These are phyloP conservation scores for Selenicereus undatus DNA, from an alignment of 148 eudicot genomes.

Conservation along the genomic window DNA sequence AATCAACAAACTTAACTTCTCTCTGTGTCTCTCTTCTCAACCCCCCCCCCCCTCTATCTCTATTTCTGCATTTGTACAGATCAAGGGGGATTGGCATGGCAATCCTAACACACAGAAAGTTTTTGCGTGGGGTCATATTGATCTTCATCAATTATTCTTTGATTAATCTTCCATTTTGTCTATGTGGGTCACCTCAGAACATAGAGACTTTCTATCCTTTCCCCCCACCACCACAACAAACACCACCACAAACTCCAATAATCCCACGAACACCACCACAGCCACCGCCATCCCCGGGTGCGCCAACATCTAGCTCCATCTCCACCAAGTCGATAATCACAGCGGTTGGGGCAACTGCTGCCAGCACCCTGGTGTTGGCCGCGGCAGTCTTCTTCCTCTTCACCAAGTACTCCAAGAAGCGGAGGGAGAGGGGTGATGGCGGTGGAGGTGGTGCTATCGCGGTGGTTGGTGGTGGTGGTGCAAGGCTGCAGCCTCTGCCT, in stretches of 20 bases:
- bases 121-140: constrained; percentile 8
- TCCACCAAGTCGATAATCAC: constrained; percentile 44
- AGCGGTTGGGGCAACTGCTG: constrained; percentile 72
- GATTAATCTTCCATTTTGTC: constrained; percentile 31
- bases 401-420: constrained; percentile 18
- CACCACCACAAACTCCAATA: constrained; percentile 10
- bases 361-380: constrained; percentile 48
- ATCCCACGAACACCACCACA: constrained; percentile 6
- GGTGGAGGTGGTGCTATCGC: neutral
- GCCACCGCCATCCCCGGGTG: constrained; percentile 24
- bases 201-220: constrained; percentile 52
- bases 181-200: constrained; percentile 47
- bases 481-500: constrained; percentile 16
- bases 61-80: constrained; percentile 19
- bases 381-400: constrained; percentile 46
- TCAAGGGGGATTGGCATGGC: constrained; percentile 4
- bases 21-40: neutral
- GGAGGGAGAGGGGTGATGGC: constrained; percentile 16
- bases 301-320: constrained; percentile 23
- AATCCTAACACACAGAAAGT: neutral
- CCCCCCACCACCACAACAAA: neutral
- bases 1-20: constrained; percentile 21
- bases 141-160: constrained; percentile 28
- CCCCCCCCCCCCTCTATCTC: neutral
- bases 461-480: constrained; percentile 5